Base-by-base conservation (phyloP, 495 filamentous ascomycete species). In the Aspergillus homomorphus region DNA sequence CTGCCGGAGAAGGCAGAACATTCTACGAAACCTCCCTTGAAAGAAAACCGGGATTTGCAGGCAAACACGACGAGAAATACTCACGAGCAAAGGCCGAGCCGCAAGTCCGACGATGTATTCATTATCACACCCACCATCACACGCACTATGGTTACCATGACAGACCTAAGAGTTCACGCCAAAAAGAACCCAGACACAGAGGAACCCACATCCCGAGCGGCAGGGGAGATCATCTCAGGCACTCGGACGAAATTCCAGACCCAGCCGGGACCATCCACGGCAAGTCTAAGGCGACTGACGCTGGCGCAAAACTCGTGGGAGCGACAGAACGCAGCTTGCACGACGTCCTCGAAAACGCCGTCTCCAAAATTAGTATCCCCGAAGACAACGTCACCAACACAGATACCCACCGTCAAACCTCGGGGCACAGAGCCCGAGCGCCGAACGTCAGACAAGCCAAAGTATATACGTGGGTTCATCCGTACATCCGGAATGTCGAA, bases 81-180 rank as follows among this genome's bases (percentile, higher is more conserved):
- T 20, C 64, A 63, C 49, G 65, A 57, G 10, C 54, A 59, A 23
- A 66, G 65, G 15, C 33, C 20, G 28, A 54, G 24, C n/a, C 60
- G 52, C 7, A 51, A 58, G 14, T 67, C 66, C 9, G 70, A 76
- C 70, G 69, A 79, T 78, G 74, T 73, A 60, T 74, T 76, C 75
- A 80, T 74, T 72, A 78, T 70, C 75, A 80, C 70, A 73, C 74
- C 74, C 69, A 78, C 72, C 72, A 73, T 72, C 73, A 75, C 71
- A 54, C 73, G 67, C 64, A 75, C 71, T 62, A 64, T 72, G 67
- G 64, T 73, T 50, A 63, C 53, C 23, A 61, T 65, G 58, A 53
- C 57, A 24, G 61, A 63, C 41, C 49, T 59, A 23, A 65, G 53
- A 50, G 50, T 49, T 10, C 54, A 57, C 28, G 19, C 46, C 4